phyloP scores from a whole-genome alignment of 805 yeast species.

The Saturnispora serradocipensis region DNA sequence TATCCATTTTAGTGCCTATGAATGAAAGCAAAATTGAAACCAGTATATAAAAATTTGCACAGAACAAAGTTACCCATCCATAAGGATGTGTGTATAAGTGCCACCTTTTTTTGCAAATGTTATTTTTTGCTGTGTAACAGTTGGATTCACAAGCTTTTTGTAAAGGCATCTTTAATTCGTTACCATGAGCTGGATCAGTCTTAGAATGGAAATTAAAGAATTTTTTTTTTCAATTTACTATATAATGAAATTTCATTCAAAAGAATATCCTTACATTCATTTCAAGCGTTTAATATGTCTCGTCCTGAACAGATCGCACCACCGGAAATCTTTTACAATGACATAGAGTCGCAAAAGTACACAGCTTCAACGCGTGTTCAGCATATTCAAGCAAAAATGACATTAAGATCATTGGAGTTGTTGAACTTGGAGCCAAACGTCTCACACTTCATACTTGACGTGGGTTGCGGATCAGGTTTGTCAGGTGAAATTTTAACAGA shows the following conservation, averaged over 20 bases:
- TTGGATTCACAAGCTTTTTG: not conserved
- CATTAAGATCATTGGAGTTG: constrained; percentile 83
- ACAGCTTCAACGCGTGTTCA: constrained; percentile 94
- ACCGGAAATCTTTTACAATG: constrained; percentile 91
- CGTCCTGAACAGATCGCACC: constrained; percentile 97
- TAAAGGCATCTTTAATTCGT: not conserved
- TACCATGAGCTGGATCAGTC: not conserved
- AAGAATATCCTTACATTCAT: not conserved
- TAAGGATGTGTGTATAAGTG: no score
- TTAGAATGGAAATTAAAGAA: not conserved
- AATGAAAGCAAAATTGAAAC: no score
- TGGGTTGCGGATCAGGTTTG: constrained; percentile 96
- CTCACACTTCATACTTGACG: constrained; percentile 69
- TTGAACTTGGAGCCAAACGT: constrained; percentile 58
- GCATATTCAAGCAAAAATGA: constrained; percentile 97
- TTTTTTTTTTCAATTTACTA: not conserved
- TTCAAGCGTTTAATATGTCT: constrained; percentile 45
- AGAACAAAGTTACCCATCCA: no score
- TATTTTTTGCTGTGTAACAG: no score
- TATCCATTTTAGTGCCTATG: no score
- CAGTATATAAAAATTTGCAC: no score
- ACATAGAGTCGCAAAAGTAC: constrained; percentile 79
- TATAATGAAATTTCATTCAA: not conserved
- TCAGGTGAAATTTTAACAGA: constrained; percentile 90
- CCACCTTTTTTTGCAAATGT: no score